Evolutionary conservation across 1,284 basidiomycete genomes (phyloP), one percentile per base, ranked within the genome.

Genomic region (Meira miltonrushii): DNA sequence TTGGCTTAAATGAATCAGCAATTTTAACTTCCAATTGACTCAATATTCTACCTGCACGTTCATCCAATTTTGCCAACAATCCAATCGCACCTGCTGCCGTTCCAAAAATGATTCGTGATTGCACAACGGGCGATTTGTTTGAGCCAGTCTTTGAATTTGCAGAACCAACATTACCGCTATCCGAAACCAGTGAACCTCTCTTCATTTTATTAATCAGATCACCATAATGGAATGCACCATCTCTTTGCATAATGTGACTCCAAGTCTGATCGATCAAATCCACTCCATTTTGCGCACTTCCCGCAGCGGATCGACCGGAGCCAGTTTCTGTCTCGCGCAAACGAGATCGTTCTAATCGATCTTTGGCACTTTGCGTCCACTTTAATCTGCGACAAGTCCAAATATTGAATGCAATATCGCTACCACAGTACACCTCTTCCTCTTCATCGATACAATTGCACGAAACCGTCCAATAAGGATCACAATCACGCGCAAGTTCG

Each of bases 381-480:
- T 52, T 50, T 13, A 68, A 54, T 23, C 75, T 64, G 61, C 68
- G 66, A 13, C 67, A 61, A 17, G 73, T 69, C 59, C 67, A 77
- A 41, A 77, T 17, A 25, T 77, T 77, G 65, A 76, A 74, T 25
- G 61, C 62, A 53, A 77, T 66, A 59, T 77, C 75, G 4, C 72
- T 62, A 28, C 74, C 75, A 33, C 75, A 59, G 54, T 66, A 77
- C n/a, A 65, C 66, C 64, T 75, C 69, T 8, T 17, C 59, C 8
- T 49, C 63, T 1, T 51, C 58, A 57, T 73, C 68, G 21, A 72
- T 53, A 44, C 61, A 21, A 17, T 68, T 66, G 11, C 66, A 68
- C 13, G 74, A 67, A 28, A 62, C 71, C 11, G 74, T 76, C 75
- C 75, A 77, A 60, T 67, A 74, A 10, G 75, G 74, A 58, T 77